These are phyloP conservation scores for Thuidium tamariscinum DNA, from an alignment of 225 moss, liverwort and hornwort species.

Conservation along the genomic window DNA sequence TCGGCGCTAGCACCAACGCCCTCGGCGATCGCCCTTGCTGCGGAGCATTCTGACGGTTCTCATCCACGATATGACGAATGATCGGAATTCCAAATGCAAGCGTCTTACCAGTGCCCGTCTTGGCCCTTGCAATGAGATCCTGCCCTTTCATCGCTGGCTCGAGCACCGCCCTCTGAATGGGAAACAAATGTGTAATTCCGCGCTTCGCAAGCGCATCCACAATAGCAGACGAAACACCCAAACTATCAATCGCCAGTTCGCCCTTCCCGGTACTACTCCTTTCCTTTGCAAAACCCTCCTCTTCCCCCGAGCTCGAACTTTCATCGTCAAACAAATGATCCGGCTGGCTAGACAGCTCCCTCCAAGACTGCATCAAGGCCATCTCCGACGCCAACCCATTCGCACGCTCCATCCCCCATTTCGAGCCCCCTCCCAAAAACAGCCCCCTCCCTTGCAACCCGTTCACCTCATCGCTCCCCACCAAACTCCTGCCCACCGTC, in stretches of 20 bases:
- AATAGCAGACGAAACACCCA: conserved; percentile 62
- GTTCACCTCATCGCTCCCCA: background rate
- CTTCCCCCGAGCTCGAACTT: conserved; percentile 36
- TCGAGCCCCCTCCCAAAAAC: conserved; percentile 4
- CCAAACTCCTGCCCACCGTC: conserved; percentile 2
- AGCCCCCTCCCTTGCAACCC: conserved; percentile 7
- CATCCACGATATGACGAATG: conserved; percentile 37
- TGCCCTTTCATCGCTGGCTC: conserved; percentile 54
- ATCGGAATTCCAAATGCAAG: conserved; percentile 56
- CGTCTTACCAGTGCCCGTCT: conserved; percentile 58
- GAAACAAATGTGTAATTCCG: conserved; percentile 79
- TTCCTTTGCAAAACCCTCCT: conserved; percentile 28
- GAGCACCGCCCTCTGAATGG: conserved; percentile 62
- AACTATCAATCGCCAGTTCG: conserved; percentile 72
- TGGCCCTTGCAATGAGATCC: conserved; percentile 53
- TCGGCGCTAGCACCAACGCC: conserved; percentile 48
- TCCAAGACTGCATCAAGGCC: conserved; percentile 8
- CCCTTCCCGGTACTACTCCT: conserved; percentile 18
- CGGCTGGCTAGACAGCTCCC: conserved; percentile 29
- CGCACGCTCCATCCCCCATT: background rate
- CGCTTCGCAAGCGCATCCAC: conserved; percentile 74
- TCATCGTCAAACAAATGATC: conserved; percentile 45
- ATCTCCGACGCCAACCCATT: conserved; percentile 23
- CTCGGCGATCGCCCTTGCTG: conserved; percentile 29
- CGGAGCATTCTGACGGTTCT: conserved; percentile 3